Evolutionary conservation across 352 stramenopile species (phyloP), one percentile per base, ranked within the genome.

Genomic region (Phytophthora pini): DNA sequence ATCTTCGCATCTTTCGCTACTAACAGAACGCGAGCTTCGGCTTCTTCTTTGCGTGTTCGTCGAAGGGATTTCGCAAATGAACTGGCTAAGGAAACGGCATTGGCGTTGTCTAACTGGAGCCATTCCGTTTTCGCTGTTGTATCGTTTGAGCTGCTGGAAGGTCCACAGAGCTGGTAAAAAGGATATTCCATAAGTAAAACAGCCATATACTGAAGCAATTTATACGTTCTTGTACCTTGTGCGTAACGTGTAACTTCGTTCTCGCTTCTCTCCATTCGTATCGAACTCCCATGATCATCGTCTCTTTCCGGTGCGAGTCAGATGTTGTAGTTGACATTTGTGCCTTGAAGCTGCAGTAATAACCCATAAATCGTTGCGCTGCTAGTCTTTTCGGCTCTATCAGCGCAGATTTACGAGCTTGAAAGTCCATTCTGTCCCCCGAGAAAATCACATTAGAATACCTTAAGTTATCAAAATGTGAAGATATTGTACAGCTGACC

Each of bases 191-290:
- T 45, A 5, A 41, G n/a, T 13, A 56, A 29, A 13, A 12, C 13
- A 15, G 10, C 32, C 1, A 26, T 32, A 12, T 40, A 11, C 11
- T 73, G 67, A 43, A 43, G 38, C 6, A n/a, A 15, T n/a, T 15
- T 8, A 20, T 43, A 8, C 8, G 15, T 22, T 22, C 61, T 86
- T n/a, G 36, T 53, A 90, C 83, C 79, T 92, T 88, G 48, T 94
- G 80, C 31, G 68, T 75, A 4, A 86, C 63, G 10, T 81, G 57
- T 8, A 94, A 64, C 49, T 90, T 88, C 7, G 82, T 88, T 48
- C 77, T 77, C 6, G 71, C 86, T 56, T 90, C 72, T 29, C 80
- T 61, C 82, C 82, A 93, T 63, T 94, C 86, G n/a, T 89, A 76
- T 10, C 84, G 79, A 38, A 92, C 65, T 0, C 74, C 78, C 12